Base-by-base conservation (phyloP, 1,284 basidiomycete genomes). In the Leccinum griseonigrum region DNA sequence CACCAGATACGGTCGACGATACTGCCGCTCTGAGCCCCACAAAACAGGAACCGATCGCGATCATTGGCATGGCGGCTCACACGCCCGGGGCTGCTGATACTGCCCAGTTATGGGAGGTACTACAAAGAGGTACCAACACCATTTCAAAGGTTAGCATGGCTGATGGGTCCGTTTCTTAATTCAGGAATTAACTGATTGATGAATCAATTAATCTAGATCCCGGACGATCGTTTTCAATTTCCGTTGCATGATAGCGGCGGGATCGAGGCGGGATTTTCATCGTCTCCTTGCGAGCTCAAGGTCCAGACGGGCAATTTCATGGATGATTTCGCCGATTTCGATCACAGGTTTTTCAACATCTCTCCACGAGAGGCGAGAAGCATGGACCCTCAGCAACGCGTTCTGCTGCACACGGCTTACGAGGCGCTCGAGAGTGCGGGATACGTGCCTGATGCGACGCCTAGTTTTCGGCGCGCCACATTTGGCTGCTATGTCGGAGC, bases 311-410 rank as follows among this genome's bases (percentile, higher is more conserved):
- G 87, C 28, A 89, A 90, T 70, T 91, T 91, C 69, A 71, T 91
- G 56, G 74, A 79, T 11, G 77, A 79, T 52, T 75, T 79, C 22
- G 83, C 83, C 63, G 77, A 78, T 53, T 91, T 91, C 67, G 89
- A 91, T 70, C 79, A 88, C 69, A 76, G 77, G 64, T 89, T 90
- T 70, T 91, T 91, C 78, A 82, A 83, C 62, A 82, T 90, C 40
- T 88, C 85, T 55, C 89, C 88, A 1, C 80, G 88, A 4, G 89
- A 91, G 71, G 88, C 88, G 7, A 82, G 77, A 60, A 83, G 79
- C 69, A 90, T 91, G 86, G 88, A 91, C 68, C 89, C 89, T 5
- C 89, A 91, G 66, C 88, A 90, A 66, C 81, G 88, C 3, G 65
- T 91, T 18, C 75, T 91, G 3, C 78, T 91, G 28, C 87, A 86